These are phyloP conservation scores for Cenchrus fungigraminus DNA, from an alignment of 176 grass and related monocot genomes.

Conservation along the genomic window DNA sequence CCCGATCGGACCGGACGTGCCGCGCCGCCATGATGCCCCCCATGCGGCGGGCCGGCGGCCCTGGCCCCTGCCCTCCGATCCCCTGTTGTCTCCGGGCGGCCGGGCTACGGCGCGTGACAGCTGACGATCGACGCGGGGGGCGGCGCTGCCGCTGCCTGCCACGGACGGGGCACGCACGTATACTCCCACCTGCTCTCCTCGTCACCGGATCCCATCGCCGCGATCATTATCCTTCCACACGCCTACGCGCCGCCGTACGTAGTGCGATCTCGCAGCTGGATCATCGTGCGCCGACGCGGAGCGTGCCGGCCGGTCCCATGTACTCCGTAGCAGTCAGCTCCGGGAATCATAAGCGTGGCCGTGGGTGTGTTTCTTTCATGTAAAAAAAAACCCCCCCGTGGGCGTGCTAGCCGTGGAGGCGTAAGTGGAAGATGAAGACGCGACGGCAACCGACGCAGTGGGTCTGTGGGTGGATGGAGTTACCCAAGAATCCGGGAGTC, in stretches of 20 bases:
- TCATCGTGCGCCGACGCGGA: neutral
- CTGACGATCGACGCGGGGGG: neutral
- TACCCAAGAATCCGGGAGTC: too few relatives aligned
- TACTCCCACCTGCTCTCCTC: neutral
- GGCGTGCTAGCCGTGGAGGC: too few relatives aligned
- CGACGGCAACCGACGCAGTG: too few relatives aligned
- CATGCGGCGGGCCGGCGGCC: neutral
- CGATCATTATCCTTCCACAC: neutral
- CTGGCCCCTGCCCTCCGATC: neutral
- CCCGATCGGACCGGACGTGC: too few relatives aligned
- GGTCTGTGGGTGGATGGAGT: too few relatives aligned
- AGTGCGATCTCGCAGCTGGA: constrained; percentile 19
- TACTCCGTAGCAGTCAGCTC: neutral
- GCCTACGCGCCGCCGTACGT: neutral
- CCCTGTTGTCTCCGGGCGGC: neutral
- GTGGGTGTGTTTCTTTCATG: neutral
- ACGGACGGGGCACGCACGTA: neutral
- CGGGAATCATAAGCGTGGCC: neutral
- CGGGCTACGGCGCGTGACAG: neutral
- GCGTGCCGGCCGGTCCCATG: neutral
- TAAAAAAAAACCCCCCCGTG: too few relatives aligned
- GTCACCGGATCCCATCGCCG: neutral
- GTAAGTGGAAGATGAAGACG: too few relatives aligned
- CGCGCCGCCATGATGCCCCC: too few relatives aligned
- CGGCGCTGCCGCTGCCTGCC: neutral